phyloP scores from a whole-genome alignment of 257 asterid species.

The Solanum pennellii region DNA sequence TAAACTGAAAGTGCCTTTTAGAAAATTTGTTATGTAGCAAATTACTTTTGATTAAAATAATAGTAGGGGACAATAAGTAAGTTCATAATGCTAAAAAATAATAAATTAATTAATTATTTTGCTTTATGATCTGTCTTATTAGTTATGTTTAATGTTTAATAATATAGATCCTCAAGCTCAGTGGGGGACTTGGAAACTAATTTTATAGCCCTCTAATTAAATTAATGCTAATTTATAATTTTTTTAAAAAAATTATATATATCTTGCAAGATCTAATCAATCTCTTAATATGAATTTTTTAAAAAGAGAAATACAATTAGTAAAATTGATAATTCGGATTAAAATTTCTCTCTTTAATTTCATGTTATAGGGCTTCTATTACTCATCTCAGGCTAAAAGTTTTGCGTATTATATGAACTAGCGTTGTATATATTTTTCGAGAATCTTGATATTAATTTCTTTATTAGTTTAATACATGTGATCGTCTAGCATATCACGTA shows the following conservation, averaged over 20 bases:
- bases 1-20: not conserved
- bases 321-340: not conserved
- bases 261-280: not conserved
- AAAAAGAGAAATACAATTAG: not conserved
- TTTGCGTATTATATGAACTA: no score
- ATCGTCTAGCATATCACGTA: no score
- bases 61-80: not conserved
- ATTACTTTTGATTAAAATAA: not conserved
- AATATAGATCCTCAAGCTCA: not conserved
- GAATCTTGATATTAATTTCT: no score
- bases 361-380: not conserved
- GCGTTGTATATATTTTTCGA: no score
- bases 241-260: no score
- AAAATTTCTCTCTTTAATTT: no score
- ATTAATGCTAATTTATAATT: not conserved
- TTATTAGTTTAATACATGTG: no score
- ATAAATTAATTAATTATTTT: not conserved
- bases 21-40: not conserved
- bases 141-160: no score
- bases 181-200: not conserved
- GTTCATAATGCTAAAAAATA: not conserved
- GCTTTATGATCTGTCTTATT: not conserved
- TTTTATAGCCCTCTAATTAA: not conserved
- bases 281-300: not conserved
- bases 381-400: no score